Percentiles rank a stretch among this genome's conserved stretches.
Evolutionary conservation across 2,329 filamentous ascomycete species (phyloP).

Genomic region (Claviceps lovelessii): DNA sequence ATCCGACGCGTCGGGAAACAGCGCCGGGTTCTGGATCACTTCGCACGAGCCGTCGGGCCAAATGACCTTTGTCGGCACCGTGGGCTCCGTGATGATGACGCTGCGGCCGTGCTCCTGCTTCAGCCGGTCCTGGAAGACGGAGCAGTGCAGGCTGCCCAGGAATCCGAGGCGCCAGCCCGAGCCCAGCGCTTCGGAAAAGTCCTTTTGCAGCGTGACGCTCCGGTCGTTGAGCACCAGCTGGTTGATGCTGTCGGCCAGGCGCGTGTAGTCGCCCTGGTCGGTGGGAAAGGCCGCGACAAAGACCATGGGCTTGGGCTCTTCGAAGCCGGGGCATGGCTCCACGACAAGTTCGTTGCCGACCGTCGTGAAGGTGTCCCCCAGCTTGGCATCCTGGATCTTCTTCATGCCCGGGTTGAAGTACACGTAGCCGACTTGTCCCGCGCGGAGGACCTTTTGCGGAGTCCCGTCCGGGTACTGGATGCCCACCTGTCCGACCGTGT

Average conservation of each 20-base stretch:
- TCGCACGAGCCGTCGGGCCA: conserved; percentile 65
- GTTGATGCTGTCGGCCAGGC: conserved; percentile 84
- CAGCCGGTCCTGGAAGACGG: conserved; percentile 93
- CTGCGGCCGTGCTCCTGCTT: conserved; percentile 87
- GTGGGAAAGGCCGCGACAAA: conserved; percentile 95
- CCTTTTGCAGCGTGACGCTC: conserved; percentile 85
- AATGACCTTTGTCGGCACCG: conserved; percentile 77
- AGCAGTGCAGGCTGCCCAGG: conserved; percentile 91
- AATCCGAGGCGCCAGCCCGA: conserved; percentile 92
- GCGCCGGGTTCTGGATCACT: conserved; percentile 70
- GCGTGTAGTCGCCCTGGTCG: conserved; percentile 73
- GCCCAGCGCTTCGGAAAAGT: conserved; percentile 83
- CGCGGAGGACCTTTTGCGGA: conserved; percentile 63
- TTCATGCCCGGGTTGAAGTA: conserved; percentile 99
- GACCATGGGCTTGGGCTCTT: conserved; percentile 97
- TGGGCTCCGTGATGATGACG: conserved; percentile 93
- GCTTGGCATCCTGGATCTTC: conserved; percentile 83
- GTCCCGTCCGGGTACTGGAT: conserved; percentile 89
- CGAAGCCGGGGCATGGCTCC: conserved; percentile 76
- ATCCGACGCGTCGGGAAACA: conserved; percentile 62
- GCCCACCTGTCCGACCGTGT: conserved; percentile 88
- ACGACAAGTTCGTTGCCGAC: conserved; percentile 64
- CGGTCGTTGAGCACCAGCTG: conserved; percentile 91
- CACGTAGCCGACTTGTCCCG: conserved; percentile 91
- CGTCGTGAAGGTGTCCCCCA: conserved; percentile 87